Percentiles rank a stretch among this genome's conserved stretches.
Conservation (phyloP, 2,329 filamentous ascomycete species). For the Macroventuria anomochaeta region DNA sequence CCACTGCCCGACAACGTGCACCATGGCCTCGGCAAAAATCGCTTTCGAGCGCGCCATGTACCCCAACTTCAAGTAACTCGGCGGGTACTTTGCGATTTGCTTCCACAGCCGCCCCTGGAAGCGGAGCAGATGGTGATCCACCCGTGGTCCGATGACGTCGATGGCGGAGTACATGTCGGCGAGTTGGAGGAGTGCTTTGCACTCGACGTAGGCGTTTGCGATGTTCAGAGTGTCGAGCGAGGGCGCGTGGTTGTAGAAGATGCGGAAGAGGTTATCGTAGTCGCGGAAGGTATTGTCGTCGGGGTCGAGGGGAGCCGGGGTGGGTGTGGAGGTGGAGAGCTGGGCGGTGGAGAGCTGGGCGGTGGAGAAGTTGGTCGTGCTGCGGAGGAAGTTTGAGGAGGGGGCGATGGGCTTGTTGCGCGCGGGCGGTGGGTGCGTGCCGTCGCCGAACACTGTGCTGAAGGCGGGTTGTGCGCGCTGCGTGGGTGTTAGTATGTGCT, state of each 20-base stretch:
- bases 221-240: conserved; percentile 85
- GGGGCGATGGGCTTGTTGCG: conserved; percentile 70
- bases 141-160: conserved; percentile 82
- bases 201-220: conserved; percentile 89
- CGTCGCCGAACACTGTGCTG: conserved; percentile 63
- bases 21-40: conserved; percentile 77
- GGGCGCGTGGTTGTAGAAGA: conserved; percentile 93
- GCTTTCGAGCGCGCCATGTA: conserved; percentile 84
- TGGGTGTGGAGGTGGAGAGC: conserved; percentile 19
- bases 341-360: conserved; percentile 49
- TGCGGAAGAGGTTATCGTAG: conserved; percentile 94
- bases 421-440: conserved; percentile 52
- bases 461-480: conserved; percentile 37
- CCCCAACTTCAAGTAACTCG: conserved; percentile 87
- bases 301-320: conserved; percentile 61
- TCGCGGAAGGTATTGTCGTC: conserved; percentile 80
- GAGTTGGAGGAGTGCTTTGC: conserved; percentile 84
- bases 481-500: too few species aligned
- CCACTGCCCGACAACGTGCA: conserved; percentile 96
- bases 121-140: conserved; percentile 91
- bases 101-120: conserved; percentile 93
- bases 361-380: conserved; percentile 78
- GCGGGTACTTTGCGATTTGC: conserved; percentile 94
- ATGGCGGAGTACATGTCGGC: conserved; percentile 97
- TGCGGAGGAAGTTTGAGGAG: conserved; percentile 79